Base-by-base conservation (phyloP, 2,329 filamentous ascomycete species). In the Xylariaceae sp. region DNA sequence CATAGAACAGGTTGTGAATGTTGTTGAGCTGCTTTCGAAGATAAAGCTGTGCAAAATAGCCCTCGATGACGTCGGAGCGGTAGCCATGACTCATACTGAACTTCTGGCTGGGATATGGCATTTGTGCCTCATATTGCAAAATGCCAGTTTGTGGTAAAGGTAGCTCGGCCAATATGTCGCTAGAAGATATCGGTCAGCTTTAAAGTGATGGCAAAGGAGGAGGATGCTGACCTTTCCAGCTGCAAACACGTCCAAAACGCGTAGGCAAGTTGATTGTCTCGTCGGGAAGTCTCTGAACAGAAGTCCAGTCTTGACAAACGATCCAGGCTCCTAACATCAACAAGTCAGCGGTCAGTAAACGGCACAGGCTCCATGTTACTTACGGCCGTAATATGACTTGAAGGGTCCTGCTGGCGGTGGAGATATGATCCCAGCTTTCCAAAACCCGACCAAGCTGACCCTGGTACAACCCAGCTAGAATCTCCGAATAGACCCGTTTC, bases 161-260 rank as follows among this genome's bases (percentile, higher is more conserved):
- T 51, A 97, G 76, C 68, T 99, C 94, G 3, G 94, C 94, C 42
- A 96, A 78, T 41, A 97, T 89, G 66, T 97, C 92, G 68, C 90
- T 90, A 14, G 18, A n/a, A 27, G 56, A 47, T 46, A 51, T 59
- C 47, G 62, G 52, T 54, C 51, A 58, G 22, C 46, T n/a, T 22
- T 15, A 22, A 10, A 11, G 11, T 42, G 19, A 27, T 38, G 45
- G 41, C 39, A 27, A 6, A 31, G 39, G 19, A 31, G 19, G 18
- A n/a, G 11, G 41, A 2, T 5, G 5, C 14, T 58, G 68, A 89
- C 86, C 86, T 96, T 69, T 97, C 92, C 11, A 97, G 76, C 63
- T 97, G 92, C 55, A 96, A 73, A 65, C 89, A 95, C 7, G 91
- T 94, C 92, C 92, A 97, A 62, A 91, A 96, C 0, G 89, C 86